Evolutionary conservation across 768 basidiomycete genomes (phyloP).

Genomic region (Boletus sensibilis): DNA sequence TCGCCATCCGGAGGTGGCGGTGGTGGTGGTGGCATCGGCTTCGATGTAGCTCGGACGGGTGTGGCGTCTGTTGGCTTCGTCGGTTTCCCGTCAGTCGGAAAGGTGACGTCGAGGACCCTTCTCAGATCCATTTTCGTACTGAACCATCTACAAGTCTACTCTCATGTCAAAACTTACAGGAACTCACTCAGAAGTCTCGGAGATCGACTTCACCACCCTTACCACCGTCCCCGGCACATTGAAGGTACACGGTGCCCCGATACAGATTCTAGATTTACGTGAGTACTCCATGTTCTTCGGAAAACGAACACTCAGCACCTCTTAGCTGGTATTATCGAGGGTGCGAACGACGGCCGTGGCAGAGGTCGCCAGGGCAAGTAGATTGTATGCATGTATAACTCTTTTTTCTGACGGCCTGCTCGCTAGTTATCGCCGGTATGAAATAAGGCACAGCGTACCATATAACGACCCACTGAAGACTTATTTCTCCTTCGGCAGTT

Average conservation of each 20-base stretch:
- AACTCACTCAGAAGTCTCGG: conserved; percentile 93
- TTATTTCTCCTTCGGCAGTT: conserved; percentile 46
- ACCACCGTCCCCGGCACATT: conserved; percentile 95
- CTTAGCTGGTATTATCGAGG: conserved; percentile 94
- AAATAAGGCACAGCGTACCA: conserved; percentile 6
- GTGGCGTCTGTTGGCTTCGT: conserved; percentile 95
- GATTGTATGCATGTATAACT: conserved; percentile 15
- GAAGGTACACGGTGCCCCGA: conserved; percentile 93
- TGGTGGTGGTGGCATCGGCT: conserved; percentile 86
- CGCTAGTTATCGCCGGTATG: conserved; percentile 74
- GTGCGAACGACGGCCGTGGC: conserved; percentile 94
- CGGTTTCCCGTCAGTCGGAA: conserved; percentile 92
- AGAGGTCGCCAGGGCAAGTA: conserved; percentile 87
- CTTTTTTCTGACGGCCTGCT: conserved; percentile 10
- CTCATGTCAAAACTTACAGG: conserved; percentile 96
- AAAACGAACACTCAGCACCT: conserved; percentile 15
- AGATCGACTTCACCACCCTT: conserved; percentile 95
- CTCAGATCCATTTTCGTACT: conserved; percentile 1
- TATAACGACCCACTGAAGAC: neutral
- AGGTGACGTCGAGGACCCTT: conserved; percentile 45
- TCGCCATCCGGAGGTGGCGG: conserved; percentile 74
- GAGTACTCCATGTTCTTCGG: conserved; percentile 30
- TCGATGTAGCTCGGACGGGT: conserved; percentile 98
- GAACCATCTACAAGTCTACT: conserved; percentile 59
- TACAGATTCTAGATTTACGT: conserved; percentile 93